Conservation (phyloP, 805 yeast genomes). For the Teunomyces aglyptinius region DNA sequence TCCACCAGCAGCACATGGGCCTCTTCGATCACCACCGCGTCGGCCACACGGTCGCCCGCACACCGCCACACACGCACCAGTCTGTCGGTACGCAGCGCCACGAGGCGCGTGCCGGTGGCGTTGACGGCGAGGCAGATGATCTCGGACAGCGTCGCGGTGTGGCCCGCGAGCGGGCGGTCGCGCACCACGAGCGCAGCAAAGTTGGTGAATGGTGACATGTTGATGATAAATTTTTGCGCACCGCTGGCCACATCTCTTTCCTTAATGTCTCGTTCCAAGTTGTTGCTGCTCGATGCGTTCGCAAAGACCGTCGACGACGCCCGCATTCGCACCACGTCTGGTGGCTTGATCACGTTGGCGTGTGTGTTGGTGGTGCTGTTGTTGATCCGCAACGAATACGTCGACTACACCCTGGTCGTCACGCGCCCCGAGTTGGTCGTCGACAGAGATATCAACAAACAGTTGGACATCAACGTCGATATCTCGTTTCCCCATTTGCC, state of each 20-base stretch:
- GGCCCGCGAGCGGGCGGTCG: constrained; percentile 16
- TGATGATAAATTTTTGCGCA: no score
- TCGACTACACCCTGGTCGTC: constrained; percentile 64
- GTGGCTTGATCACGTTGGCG: constrained; percentile 81
- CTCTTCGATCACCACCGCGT: constrained; percentile 39
- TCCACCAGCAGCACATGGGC: constrained; percentile 42
- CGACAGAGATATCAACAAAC: constrained; percentile 74
- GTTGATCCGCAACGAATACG: constrained; percentile 72
- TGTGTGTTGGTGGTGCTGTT: constrained; percentile 61
- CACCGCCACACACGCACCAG: constrained; percentile 42
- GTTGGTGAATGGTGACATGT: not conserved
- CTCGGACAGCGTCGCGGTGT: constrained; percentile 22
- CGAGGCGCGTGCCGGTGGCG: constrained; percentile 40
- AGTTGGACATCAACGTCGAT: constrained; percentile 77
- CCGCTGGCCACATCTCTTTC: no score
- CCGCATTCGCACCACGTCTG: constrained; percentile 79
- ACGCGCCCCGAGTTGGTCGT: constrained; percentile 84
- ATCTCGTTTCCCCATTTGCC: constrained; percentile 82
- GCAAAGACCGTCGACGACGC: constrained; percentile 95
- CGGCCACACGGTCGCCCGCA: constrained; percentile 26
- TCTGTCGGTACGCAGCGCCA: constrained; percentile 43
- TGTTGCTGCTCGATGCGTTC: constrained; percentile 80
- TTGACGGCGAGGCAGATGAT: constrained; percentile 40
- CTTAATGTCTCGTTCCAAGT: no score
- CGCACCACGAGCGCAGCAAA: constrained; percentile 4